Percentiles rank a stretch among this genome's conserved stretches.
phyloP scores from a whole-genome alignment of 805 yeast species.

The Candida orba region DNA sequence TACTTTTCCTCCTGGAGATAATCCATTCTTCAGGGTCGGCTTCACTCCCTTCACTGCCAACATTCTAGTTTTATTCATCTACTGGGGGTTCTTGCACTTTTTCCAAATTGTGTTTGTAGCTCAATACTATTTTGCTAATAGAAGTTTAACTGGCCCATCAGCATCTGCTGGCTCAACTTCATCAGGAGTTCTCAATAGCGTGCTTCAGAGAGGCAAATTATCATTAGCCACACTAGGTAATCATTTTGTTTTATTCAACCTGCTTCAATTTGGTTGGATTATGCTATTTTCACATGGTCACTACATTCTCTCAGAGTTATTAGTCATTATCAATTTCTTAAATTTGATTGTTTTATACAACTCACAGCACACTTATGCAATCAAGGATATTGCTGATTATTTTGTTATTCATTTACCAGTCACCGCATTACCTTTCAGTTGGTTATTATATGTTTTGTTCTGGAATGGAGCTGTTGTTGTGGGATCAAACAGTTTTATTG shows the following conservation, averaged over 20 bases:
- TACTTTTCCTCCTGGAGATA: conserved; percentile 33
- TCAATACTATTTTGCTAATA: conserved; percentile 35
- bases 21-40: conserved; percentile 39
- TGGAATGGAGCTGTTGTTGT: conserved; percentile 79
- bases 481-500: conserved; percentile 41
- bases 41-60: conserved; percentile 69
- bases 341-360: conserved; percentile 47
- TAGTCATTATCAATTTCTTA: conserved; percentile 51
- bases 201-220: no score
- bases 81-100: conserved; percentile 49
- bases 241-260: conserved; percentile 59
- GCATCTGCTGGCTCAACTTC: conserved; percentile 21
- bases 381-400: conserved; percentile 47
- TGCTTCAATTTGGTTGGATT: conserved; percentile 57
- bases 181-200: neutral
- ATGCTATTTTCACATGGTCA: conserved; percentile 51
- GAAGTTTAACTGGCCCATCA: conserved; percentile 10
- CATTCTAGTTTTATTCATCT: conserved; percentile 39
- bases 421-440: conserved; percentile 64
- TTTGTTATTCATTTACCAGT: conserved; percentile 56
- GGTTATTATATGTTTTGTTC: conserved; percentile 67
- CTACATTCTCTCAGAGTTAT: conserved; percentile 51
- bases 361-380: conserved; percentile 49
- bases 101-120: conserved; percentile 46
- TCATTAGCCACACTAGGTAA: conserved; percentile 33